Evolutionary conservation across 1,284 basidiomycete genomes (phyloP), one percentile per base, ranked within the genome.

Genomic region (Meira nashicola): DNA sequence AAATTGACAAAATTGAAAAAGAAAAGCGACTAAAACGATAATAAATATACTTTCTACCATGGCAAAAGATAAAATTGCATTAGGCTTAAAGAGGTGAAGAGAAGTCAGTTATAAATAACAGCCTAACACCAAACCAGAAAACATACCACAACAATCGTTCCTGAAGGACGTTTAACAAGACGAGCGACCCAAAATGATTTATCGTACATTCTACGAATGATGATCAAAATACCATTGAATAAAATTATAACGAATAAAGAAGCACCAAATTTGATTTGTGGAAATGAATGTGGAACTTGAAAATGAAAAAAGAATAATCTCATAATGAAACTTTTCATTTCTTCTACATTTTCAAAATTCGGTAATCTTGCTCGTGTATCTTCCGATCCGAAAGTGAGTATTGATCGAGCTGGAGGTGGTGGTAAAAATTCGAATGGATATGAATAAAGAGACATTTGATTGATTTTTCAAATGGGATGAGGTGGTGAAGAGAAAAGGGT

Each of bases 11-110:
- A 15, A 15, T 15, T n/a, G 37, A 17, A 17, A 53, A 33, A 39
- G 14, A 5, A 38, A 38, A n/a, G 50, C 39, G 28, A 53, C 17
- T 5, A 53, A 53, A 33, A 53, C 17, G 7, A 38, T 53, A 25
- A 17, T 33, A 23, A 53, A 53, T 5, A 53, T 39, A 8, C 50
- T 33, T 53, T 53, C 50, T 19, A 53, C 50, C 11, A 53, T 14
- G 12, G 50, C 12, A 23, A 53, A 53, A 2, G 23, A 14, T n/a
- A 53, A 33, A 4, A 53, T 41, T 21, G 50, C 23, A 25, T 53
- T 53, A 5, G 50, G 50, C 47, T 50, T 5, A 43, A 15, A 15
- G 40, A 19, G 11, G 14, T 5, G 40, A 19, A 43, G 19, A 43
- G 40, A 33, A 33, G 28, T 33, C 8, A 33, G 28, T 33, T n/a